Base-by-base conservation (phyloP, 1,284 basidiomycete genomes). In the Exobasidium cylindrosporum region DNA sequence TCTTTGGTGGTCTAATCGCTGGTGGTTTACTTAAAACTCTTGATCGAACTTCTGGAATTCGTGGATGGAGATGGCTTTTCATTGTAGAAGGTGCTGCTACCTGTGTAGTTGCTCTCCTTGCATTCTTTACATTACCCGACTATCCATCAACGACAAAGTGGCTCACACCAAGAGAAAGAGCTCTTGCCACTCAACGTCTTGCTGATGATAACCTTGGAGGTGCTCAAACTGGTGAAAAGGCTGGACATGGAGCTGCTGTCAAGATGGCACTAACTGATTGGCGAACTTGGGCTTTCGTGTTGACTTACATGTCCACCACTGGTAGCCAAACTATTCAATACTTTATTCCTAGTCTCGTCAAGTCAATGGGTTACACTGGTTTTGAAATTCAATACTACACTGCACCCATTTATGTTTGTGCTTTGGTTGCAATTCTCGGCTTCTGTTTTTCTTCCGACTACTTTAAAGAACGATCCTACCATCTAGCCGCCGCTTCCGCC, bases 271-370 rank as follows among this genome's bases (percentile, higher is more conserved):
- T 81, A 35, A 60, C 40, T 6, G 81, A 81, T 61, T 81, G 80
- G 80, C 68, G 79, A 28, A 77, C 79, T 50, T 80, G 80, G 69
- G 58, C 67, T 14, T 77, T 68, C 66, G 79, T 81, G 71, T 70
- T 76, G 28, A 62, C 72, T 26, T 79, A 81, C 68, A 81, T 82
- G 81, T 71, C 80, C 53, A 73, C 69, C 53, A 83, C 82, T 0
- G 62, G 59, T 3, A 30, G 23, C 6, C 54, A 66, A 29, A 62
- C 63, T 4, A 58, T 60, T 53, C 56, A 49, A 17, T 61, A 78
- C 14, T 74, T 72, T 24, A 81, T 81, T 4, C 74, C 74, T 7
- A 55, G 66, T 13, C 50, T 68, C 1, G 66, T 68, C 54, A 60
- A 64, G 47, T 23, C 31, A 13, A 58, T 81, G 1, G 63, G 67